phyloP scores from a whole-genome alignment of 352 stramenopile species.

The Phytopythium litorale region DNA sequence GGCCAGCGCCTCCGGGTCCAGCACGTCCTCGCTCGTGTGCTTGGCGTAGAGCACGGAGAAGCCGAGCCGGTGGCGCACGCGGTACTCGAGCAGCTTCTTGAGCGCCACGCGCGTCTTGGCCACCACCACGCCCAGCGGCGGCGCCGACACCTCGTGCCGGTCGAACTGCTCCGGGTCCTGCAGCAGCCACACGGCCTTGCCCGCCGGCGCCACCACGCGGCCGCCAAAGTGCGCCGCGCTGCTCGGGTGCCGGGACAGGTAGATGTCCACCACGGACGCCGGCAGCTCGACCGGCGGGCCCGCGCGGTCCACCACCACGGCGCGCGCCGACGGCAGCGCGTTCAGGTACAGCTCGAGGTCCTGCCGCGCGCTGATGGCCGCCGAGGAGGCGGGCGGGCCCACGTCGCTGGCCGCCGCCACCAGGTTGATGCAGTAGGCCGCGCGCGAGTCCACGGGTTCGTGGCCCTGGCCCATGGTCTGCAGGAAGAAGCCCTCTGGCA shows the following conservation, averaged over 20 bases:
- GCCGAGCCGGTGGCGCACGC: conserved; percentile 62
- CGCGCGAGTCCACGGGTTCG: conserved; percentile 48
- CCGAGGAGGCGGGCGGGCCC: conserved; percentile 15
- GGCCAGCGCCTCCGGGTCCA: conserved; percentile 28
- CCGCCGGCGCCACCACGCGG: conserved; percentile 31
- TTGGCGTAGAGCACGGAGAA: conserved; percentile 84
- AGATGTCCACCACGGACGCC: conserved; percentile 74
- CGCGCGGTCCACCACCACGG: conserved; percentile 39
- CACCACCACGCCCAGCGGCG: conserved; percentile 75
- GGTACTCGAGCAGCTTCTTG: conserved; percentile 82
- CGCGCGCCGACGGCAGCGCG: conserved; percentile 57
- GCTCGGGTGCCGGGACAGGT: conserved; percentile 67
- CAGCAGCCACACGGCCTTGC: conserved; percentile 87
- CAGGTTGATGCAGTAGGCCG: conserved; percentile 79
- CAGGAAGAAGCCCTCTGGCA: conserved; percentile 62
- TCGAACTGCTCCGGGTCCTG: conserved; percentile 85
- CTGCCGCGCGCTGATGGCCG: conserved; percentile 11
- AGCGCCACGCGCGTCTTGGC: conserved; percentile 79
- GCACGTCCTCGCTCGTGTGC: conserved; percentile 75
- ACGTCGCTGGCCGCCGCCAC: conserved; percentile 17
- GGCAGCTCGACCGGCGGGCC: conserved; percentile 41
- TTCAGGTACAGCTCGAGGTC: conserved; percentile 77
- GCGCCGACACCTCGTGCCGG: conserved; percentile 64
- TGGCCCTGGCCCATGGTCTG: conserved; percentile 70
- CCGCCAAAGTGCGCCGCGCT: conserved; percentile 37